Base-by-base conservation (phyloP, 257 asterid species). In the Eustoma russellianum region DNA sequence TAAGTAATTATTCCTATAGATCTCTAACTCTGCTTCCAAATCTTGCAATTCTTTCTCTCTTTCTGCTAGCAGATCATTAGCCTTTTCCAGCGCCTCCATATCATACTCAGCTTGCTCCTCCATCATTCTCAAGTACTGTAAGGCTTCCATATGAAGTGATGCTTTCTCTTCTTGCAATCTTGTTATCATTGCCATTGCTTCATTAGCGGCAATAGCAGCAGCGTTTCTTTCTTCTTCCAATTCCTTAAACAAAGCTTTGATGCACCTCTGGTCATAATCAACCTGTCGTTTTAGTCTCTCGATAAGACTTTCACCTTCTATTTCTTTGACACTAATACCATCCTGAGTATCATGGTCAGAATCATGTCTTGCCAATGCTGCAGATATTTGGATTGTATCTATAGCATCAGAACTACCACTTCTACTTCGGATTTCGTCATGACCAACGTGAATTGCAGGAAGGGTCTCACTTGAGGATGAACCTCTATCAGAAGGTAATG, bases 131-230 rank as follows among this genome's bases (percentile, higher is more conserved):
- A 90, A 60, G 71, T 90, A 90, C 55, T 90, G 96, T 73, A 82
- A 59, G 14, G 96, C 94, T 68, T 90, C 96, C 98, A 90, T 86
- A 45, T 79, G 94, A 41, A 90, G 81, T 1, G 86, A 76, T n/a
- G 98, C 93, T 60, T 90, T 90, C 78, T 90, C 96, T 77, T 83
- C 98, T 69, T 90, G 96, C 72, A 90, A 64, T 70, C 93, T 81
- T 5, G 95, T 90, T 14, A 90, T 90, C 97, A 86, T 90, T 17
- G 94, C 86, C 97, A 90, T 86, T 33, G 97, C 83, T 57, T 86
- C 76, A 53, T 83, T 88, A 48, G 94, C 82, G 11, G 96, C 93
- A 56, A 82, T 45, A 28, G 96, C 82, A 30, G 97, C 66, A 33
- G 97, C 97, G 40, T 67, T 84, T 69, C 94, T 76, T 76, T 90